Evolutionary conservation across 495 filamentous ascomycete genomes (phyloP), one percentile per base, ranked within the genome.

Genomic region (Trichoderma reesei): DNA sequence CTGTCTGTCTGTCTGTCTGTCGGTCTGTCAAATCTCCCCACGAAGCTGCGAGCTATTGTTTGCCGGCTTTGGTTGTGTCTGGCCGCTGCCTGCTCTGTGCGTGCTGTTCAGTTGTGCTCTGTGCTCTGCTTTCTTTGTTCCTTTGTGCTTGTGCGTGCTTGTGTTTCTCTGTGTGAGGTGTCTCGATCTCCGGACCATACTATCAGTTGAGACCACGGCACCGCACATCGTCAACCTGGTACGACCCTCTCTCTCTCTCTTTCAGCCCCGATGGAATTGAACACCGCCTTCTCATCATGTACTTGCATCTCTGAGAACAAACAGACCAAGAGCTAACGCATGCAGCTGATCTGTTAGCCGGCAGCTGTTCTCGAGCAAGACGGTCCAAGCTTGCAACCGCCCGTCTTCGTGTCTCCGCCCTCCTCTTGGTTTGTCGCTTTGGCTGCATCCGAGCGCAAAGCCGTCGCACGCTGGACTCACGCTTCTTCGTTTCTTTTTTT

Each of bases 21-120:
- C 42, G 7, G 16, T 46, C 26, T 46, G 42, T 56, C 51, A 56
- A 56, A 56, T 56, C 51, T 56, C 51, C 51, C 26, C 51, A 16
- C 3, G 51, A 31, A 26, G 11, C 26, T 26, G 26, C 51, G 13
- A 56, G 26, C 20, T 14, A 33, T 33, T 34, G n/a, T n/a, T 16
- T 13, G 41, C 41, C 26, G 26, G 10, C 41, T 16, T 10, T 13
- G n/a, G 41, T 16, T 16, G 10, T 54, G 46, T 54, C 20, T 54
- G 46, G 9, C 20, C 5, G 46, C 10, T n/a, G 46, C 26, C 26
- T 18, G 18, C 18, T 16, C 20, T 31, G 46, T 31, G 26, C 26
- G 38, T 39, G 6, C 38, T 39, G 38, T 11, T 39, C 38, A 7
- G 38, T 39, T 39, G 6, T 39, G 38, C 11, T 39, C 38, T 39